phyloP scores from a whole-genome alignment of 495 filamentous ascomycete genomes.

The Friedmanniomyces simplex region DNA sequence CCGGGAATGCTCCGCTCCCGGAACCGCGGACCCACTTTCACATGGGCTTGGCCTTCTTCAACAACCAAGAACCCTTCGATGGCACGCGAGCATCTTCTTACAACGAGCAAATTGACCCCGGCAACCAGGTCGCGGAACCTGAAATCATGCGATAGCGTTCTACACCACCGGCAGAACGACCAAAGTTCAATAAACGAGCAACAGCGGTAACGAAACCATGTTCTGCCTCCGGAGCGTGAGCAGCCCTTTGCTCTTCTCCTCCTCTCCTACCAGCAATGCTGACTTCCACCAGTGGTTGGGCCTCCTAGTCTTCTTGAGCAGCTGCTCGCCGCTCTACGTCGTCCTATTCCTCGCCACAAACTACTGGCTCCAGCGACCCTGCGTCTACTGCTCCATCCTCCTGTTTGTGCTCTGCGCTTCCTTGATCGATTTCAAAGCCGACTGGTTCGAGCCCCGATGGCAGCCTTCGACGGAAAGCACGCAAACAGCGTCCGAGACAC shows the following conservation, averaged over 20 bases:
- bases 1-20: too few relatives aligned
- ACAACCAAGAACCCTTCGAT: neutral
- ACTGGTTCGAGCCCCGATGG: constrained; percentile 34
- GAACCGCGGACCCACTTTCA: neutral
- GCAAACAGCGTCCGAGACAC: constrained; percentile 2
- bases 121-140: too few relatives aligned
- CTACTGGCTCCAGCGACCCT: constrained; percentile 34
- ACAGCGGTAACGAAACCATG: neutral
- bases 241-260: neutral
- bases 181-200: neutral
- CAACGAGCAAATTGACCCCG: neutral
- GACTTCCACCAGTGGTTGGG: constrained; percentile 22
- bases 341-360: constrained; percentile 34
- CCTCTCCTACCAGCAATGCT: constrained; percentile 6
- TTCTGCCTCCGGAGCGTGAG: neutral
- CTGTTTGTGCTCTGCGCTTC: constrained; percentile 33
- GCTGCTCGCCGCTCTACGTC: constrained; percentile 33
- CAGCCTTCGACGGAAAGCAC: neutral
- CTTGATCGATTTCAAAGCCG: constrained; percentile 34
- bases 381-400: constrained; percentile 36
- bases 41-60: neutral
- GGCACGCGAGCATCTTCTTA: neutral
- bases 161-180: too few relatives aligned
- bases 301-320: constrained; percentile 34
- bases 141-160: too few relatives aligned